A percentile compares a stretch with the other conserved stretches of the same genome.
These are phyloP conservation scores for Tilletia walkeri DNA, from an alignment of 1,284 basidiomycete species.

Conservation along the genomic window DNA sequence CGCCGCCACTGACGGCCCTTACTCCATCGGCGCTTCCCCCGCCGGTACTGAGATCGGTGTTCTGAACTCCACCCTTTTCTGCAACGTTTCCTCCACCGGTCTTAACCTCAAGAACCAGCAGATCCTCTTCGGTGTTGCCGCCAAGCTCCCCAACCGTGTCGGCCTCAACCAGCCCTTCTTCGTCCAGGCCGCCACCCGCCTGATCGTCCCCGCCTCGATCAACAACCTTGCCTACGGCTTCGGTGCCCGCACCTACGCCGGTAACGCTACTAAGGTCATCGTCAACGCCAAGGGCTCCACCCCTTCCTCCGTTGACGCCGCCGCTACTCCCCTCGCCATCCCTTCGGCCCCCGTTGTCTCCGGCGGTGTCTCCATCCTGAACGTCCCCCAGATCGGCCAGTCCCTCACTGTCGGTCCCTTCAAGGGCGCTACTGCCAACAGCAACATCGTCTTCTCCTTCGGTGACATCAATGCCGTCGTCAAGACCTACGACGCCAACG, in stretches of 20 bases:
- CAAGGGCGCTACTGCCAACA: background rate
- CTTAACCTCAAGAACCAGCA: constrained; percentile 16
- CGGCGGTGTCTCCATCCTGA: constrained; percentile 16
- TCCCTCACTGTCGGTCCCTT: constrained; percentile 3
- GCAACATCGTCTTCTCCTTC: constrained; percentile 10
- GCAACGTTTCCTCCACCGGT: constrained; percentile 14
- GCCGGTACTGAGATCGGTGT: constrained; percentile 4
- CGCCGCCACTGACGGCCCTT: constrained; percentile 8
- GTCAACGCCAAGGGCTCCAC: constrained; percentile 19
- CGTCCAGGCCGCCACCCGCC: constrained; percentile 11
- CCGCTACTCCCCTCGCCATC: constrained; percentile 5
- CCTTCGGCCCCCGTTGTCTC: constrained; percentile 15
- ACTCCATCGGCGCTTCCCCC: constrained; percentile 1
- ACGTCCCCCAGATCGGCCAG: background rate
- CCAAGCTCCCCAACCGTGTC: constrained; percentile 15
- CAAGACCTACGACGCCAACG: constrained; percentile 12
- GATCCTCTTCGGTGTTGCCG: constrained; percentile 12
- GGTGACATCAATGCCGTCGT: constrained; percentile 4
- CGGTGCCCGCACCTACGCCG: constrained; percentile 9
- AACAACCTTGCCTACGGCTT: constrained; percentile 18
- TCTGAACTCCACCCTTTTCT: constrained; percentile 8
- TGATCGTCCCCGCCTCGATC: constrained; percentile 17
- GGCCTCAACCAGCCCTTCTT: constrained; percentile 1
- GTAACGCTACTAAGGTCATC: constrained; percentile 10
- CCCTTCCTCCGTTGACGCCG: background rate